A percentile compares a stretch with the other conserved stretches of the same genome.
These are phyloP conservation scores for Pythium rhizo-oryzae DNA, from an alignment of 352 stramenopile genomes.

Conservation along the genomic window DNA sequence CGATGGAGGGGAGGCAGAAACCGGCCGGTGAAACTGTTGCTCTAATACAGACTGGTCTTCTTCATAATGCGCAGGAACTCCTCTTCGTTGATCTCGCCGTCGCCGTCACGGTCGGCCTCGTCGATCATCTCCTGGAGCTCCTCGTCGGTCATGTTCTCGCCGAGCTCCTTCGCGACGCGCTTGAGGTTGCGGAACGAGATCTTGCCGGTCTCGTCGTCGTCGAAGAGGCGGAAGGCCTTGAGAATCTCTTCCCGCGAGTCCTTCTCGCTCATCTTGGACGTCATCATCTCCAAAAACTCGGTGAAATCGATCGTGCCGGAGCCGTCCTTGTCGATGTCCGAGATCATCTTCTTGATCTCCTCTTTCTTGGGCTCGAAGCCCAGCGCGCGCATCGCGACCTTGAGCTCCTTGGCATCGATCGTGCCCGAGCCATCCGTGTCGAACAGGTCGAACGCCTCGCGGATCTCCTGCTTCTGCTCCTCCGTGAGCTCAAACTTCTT, in stretches of 20 bases:
- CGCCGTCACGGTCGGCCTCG: constrained; percentile 93
- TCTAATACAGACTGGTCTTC: constrained; percentile 92
- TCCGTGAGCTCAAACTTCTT: constrained; percentile 91
- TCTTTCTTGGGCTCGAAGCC: constrained; percentile 98
- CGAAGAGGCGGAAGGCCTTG: constrained; percentile 98
- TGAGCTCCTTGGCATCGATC: constrained; percentile 96
- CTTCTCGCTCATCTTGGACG: constrained; percentile 96
- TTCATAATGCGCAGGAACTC: constrained; percentile 98
- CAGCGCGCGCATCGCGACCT: constrained; percentile 95
- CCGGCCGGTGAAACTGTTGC: not conserved
- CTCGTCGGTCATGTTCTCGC: constrained; percentile 97
- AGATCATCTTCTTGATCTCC: constrained; percentile 98
- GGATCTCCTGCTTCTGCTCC: constrained; percentile 96
- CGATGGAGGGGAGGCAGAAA: too few relatives aligned
- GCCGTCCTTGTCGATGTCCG: constrained; percentile 96
- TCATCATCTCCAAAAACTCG: constrained; percentile 98
- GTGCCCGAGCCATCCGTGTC: constrained; percentile 95
- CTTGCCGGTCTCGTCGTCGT: constrained; percentile 97
- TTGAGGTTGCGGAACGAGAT: constrained; percentile 98
- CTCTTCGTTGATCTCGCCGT: constrained; percentile 96
- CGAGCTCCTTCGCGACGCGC: constrained; percentile 96
- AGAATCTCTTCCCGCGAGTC: constrained; percentile 96
- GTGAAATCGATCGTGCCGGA: constrained; percentile 96
- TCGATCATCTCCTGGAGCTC: constrained; percentile 99
- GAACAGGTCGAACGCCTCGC: constrained; percentile 97